Conservation (phyloP, 306 rosid genomes). For the Dalbergia cultrata region DNA sequence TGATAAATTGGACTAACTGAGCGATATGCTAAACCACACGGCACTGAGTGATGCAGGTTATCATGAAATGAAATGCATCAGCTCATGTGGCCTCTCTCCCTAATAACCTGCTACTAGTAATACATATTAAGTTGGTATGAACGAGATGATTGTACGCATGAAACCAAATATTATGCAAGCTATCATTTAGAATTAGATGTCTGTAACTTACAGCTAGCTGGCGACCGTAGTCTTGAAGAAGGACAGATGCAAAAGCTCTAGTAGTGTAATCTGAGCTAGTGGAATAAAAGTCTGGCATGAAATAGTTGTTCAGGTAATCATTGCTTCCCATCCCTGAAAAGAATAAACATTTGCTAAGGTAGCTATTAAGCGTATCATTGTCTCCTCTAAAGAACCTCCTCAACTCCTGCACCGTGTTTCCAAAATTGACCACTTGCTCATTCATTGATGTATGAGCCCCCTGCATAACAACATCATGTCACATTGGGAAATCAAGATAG, state of each 20-base stretch:
- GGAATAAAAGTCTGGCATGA: slow-evolving; percentile 80
- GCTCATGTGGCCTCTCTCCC: background rate
- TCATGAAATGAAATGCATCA: background rate
- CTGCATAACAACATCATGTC: slow-evolving; percentile 46
- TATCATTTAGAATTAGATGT: background rate
- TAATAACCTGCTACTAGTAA: background rate
- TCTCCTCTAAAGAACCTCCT: slow-evolving; percentile 76
- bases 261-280: slow-evolving; percentile 66
- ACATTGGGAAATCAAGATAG: slow-evolving; percentile 9
- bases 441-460: slow-evolving; percentile 82
- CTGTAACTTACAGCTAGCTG: slow-evolving; percentile 63
- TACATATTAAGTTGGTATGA: background rate
- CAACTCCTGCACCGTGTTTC: slow-evolving; percentile 65
- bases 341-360: slow-evolving; percentile 72
- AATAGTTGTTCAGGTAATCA: slow-evolving; percentile 91
- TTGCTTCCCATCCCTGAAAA: slow-evolving; percentile 95
- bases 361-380: slow-evolving; percentile 54
- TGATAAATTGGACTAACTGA: background rate
- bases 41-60: background rate
- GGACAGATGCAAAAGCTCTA: slow-evolving; percentile 65
- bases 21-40: background rate
- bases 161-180: background rate
- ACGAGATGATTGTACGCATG: background rate
- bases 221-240: slow-evolving; percentile 74
- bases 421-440: slow-evolving; percentile 73